Base-by-base conservation (phyloP, 805 yeast species). In the Candida berthetii region DNA sequence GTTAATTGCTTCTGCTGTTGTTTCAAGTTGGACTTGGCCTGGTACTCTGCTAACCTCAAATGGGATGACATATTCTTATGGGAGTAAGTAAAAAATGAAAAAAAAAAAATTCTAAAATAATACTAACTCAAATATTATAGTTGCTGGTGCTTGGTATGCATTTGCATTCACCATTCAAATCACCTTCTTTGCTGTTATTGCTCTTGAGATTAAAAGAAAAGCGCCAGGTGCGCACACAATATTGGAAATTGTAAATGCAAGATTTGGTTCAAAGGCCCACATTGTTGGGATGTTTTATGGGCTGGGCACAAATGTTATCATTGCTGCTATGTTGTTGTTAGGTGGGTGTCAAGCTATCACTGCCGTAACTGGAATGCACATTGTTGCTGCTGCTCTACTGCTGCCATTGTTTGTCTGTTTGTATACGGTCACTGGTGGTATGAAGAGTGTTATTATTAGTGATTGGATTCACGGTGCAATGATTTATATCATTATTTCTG, bases 401-500 rank as follows among this genome's bases (percentile, higher is more conserved):
- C 51, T 72, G 3, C 76, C 77, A 4, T 46, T 71, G 15, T 72
- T 74, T 35, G 78, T 74, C 17, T 55, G 69, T 42, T 53, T 69
- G 24, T 74, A 74, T 50, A 74, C 79, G 0, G 60, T 69, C 7
- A 60, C 68, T 31, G 79, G 79, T 35, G 80, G 79, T 9, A 55
- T 74, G 29, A 71, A 68, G 43, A 71, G 77, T 9, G 73, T 79
- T 3, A 72, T 73, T 47, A 54, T 74, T 31, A 68, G 78, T 6
- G 79, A 74, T 48, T 73, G 72, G 68, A 64, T 68, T 37, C 78
- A 72, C 51, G 68, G 75, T 0, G 71, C 69, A 27, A 65, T 72
- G 40, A 65, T 72, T 36, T 69, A 65, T 45, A 47, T 64, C 20
- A 60, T 71, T 17, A 54, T 71, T 14, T 46, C 69, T 20, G 54